These are phyloP conservation scores for Berkeleyomyces basicola DNA, from an alignment of 2,329 filamentous ascomycete species.

Conservation along the genomic window DNA sequence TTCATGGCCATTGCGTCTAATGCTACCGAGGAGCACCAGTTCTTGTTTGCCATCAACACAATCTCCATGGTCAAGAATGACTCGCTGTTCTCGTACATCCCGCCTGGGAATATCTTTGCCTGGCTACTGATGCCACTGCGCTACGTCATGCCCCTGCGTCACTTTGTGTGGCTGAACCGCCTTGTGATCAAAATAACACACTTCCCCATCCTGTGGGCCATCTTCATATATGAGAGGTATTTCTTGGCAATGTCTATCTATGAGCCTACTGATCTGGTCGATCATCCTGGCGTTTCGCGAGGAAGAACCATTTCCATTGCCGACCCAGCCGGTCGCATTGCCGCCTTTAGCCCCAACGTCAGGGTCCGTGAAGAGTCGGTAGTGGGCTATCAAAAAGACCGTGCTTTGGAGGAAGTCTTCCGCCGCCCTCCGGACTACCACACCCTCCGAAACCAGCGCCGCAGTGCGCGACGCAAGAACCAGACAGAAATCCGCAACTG, in stretches of 20 bases:
- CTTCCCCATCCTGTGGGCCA: slow-evolving; percentile 69
- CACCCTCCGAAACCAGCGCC: slow-evolving; percentile 40
- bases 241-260: slow-evolving; percentile 61
- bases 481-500: slow-evolving; percentile 73
- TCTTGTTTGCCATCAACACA: slow-evolving; percentile 89
- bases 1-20: slow-evolving; percentile 94
- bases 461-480: slow-evolving; percentile 52
- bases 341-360: slow-evolving; percentile 56
- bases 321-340: slow-evolving; percentile 37
- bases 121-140: slow-evolving; percentile 77
- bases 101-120: slow-evolving; percentile 78
- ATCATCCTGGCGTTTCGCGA: slow-evolving; percentile 41
- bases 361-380: slow-evolving; percentile 73
- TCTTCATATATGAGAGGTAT: slow-evolving; percentile 73
- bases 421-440: slow-evolving; percentile 51
- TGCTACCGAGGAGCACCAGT: slow-evolving; percentile 81
- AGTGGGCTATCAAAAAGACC: slow-evolving; percentile 76
- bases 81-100: slow-evolving; percentile 81
- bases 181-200: slow-evolving; percentile 83
- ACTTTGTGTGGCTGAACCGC: slow-evolving; percentile 77
- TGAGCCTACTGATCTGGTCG: slow-evolving; percentile 73
- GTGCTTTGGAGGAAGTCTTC: slow-evolving; percentile 82
- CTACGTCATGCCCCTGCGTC: slow-evolving; percentile 61
- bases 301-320: slow-evolving; percentile 38
- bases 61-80: slow-evolving; percentile 99